Evolutionary conservation across 495 filamentous ascomycete species (phyloP), one percentile per base, ranked within the genome.

Genomic region (Hypoxylon trugodes): DNA sequence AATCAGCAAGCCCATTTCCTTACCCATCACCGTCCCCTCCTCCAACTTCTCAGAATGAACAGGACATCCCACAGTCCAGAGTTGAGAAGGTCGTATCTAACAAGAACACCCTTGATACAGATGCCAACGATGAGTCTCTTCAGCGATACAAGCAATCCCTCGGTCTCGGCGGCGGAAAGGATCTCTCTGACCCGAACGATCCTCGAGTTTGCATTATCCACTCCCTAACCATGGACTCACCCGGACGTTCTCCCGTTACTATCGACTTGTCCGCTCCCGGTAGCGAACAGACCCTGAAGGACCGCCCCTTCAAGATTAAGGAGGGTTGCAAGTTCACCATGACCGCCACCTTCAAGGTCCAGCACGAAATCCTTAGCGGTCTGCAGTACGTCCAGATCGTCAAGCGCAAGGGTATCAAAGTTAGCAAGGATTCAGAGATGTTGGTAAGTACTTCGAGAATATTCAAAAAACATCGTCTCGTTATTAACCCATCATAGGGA

Each of bases 131-230:
- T 76, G 93, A 98, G 74, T 92, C 94, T 59, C 87, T 98, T 70
- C 89, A 93, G 75, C 90, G 93, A 62, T 98, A 95, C 91, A 98
- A 98, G 81, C 87, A 91, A 68, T 97, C 95, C 2, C 86, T 98
- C 28, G 95, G 96, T 60, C 84, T 98, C 42, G 87, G 91, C 65
- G 82, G 80, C 42, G 71, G 78, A 52, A 81, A 79, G 41, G 79
- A 81, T 32, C 76, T 87, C 3, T 86, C 89, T 26, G 82, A 95
- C 75, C 87, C 90, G 68, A 89, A 80, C 68, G 92, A 96, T 69
- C 86, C 88, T 13, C 85, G 91, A 57, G 89, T 87, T 68, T 93
- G 87, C 78, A 93, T 98, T 76, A 98, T 98, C 78, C 84, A 90
- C 53, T 89, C 92, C 28, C 88, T 98, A 15, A 88, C 91, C 32